Conservation (phyloP, 495 filamentous ascomycete species). For the Lophiotrema nucula region DNA sequence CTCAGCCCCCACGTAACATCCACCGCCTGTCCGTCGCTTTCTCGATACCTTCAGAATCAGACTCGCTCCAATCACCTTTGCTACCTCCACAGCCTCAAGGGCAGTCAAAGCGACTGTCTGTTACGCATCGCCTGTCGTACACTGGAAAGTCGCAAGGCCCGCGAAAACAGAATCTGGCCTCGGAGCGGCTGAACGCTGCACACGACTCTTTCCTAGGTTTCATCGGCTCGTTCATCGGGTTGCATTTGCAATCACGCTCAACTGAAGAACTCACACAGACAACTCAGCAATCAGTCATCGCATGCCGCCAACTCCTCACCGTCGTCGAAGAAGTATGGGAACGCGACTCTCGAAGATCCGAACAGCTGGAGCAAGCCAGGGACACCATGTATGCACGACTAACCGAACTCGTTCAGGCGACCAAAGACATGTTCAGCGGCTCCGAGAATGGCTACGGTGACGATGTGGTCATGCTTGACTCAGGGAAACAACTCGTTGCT, state of each 20-base stretch:
- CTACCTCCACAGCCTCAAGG: conserved; percentile 20
- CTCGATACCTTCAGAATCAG: conserved; percentile 27
- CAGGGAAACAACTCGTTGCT: conserved; percentile 71
- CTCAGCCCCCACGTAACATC: conserved; percentile 29
- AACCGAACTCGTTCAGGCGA: conserved; percentile 72
- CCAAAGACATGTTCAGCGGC: conserved; percentile 70
- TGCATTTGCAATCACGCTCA: conserved; percentile 86
- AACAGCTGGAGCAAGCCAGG: conserved; percentile 64
- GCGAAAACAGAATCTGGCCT: conserved; percentile 56
- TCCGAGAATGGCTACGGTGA: conserved; percentile 64
- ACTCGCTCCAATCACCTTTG: conserved; percentile 30
- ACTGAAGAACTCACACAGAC: conserved; percentile 74
- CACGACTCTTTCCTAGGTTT: conserved; percentile 87
- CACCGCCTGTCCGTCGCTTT: conserved; percentile 29
- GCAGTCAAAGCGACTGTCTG: conserved; percentile 50
- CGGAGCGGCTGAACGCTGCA: conserved; percentile 65
- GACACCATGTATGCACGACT: conserved; percentile 78
- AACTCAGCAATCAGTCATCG: conserved; percentile 75
- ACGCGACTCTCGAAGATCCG: conserved; percentile 66
- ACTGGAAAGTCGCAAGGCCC: conserved; percentile 47
- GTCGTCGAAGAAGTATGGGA: conserved; percentile 82
- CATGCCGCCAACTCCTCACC: conserved; percentile 72
- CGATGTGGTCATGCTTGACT: conserved; percentile 72
- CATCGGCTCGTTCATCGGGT: conserved; percentile 86
- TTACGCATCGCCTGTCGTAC: conserved; percentile 59